A percentile compares a stretch with the other conserved stretches of the same genome.
These are phyloP conservation scores for Microcos paniculata DNA, from an alignment of 345 rosid genomes.

Conservation along the genomic window DNA sequence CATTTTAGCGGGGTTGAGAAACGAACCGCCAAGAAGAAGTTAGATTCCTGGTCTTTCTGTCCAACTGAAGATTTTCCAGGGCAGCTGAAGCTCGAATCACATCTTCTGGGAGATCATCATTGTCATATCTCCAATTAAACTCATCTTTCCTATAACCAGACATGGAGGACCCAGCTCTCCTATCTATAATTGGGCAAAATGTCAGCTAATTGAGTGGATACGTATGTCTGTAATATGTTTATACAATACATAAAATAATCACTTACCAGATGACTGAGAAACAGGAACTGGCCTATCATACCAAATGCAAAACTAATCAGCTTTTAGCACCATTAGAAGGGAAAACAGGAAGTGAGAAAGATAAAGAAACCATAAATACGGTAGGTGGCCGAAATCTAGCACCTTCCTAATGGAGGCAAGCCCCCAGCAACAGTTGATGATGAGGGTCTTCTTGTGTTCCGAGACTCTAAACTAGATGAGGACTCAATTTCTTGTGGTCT, in stretches of 20 bases:
- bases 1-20: slow-evolving; percentile 9
- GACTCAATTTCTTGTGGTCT: slow-evolving; percentile 62
- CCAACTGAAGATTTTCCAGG: slow-evolving; percentile 88
- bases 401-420: slow-evolving; percentile 94
- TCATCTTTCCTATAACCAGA: slow-evolving; percentile 82
- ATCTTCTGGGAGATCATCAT: slow-evolving; percentile 66
- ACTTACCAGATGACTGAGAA: slow-evolving; percentile 73
- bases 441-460: slow-evolving; percentile 62
- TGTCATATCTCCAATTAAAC: slow-evolving; percentile 75
- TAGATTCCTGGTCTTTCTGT: slow-evolving; percentile 84
- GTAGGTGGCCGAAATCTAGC: slow-evolving; percentile 15
- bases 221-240: neutral
- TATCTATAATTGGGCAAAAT: slow-evolving; percentile 39
- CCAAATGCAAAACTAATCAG: slow-evolving; percentile 18
- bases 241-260: slow-evolving; percentile 8
- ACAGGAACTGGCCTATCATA: slow-evolving; percentile 48
- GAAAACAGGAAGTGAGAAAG: neutral
- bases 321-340: slow-evolving; percentile 1
- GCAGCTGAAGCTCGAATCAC: slow-evolving; percentile 78
- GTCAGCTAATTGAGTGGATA: slow-evolving; percentile 17
- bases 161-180: slow-evolving; percentile 79
- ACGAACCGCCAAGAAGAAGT: slow-evolving; percentile 91
- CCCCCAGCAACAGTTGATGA: slow-evolving; percentile 82
- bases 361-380: neutral
- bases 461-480: slow-evolving; percentile 54